Evolutionary conservation across 1,139 yeast genomes (phyloP).

Genomic region (Blastobotrys proliferans): DNA sequence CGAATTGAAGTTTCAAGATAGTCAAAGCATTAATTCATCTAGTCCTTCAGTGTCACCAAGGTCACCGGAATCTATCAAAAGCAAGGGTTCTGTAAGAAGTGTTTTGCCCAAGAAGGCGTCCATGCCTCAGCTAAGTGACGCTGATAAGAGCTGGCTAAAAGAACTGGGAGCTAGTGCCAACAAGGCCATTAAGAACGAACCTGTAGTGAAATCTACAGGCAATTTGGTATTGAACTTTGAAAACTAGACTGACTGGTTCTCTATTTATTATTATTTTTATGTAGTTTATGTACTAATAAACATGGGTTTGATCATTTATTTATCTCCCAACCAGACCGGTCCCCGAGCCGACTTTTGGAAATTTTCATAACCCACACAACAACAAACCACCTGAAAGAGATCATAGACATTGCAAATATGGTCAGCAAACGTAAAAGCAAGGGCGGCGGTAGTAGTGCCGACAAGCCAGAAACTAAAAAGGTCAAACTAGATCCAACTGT

Average conservation of each 20-base stretch:
- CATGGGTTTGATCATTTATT: background rate
- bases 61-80: slow-evolving; percentile 4
- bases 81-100: background rate
- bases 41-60: slow-evolving; percentile 5
- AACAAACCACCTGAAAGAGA: too few species aligned
- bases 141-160: slow-evolving; percentile 23
- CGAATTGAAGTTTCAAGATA: slow-evolving; percentile 13
- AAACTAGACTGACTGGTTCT: background rate
- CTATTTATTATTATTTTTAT: too few species aligned
- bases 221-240: slow-evolving; percentile 21
- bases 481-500: slow-evolving; percentile 5
- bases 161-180: slow-evolving; percentile 20
- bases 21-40: background rate
- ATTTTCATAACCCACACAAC: too few species aligned
- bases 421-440: too few species aligned
- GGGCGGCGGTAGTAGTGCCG: too few species aligned
- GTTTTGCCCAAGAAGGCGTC: slow-evolving; percentile 13
- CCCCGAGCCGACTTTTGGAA: too few species aligned
- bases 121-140: slow-evolving; percentile 15
- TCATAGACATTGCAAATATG: too few species aligned
- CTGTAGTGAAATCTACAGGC: slow-evolving; percentile 22
- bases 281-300: background rate
- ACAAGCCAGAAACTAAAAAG: slow-evolving; percentile 8
- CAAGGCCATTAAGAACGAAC: slow-evolving; percentile 22
- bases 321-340: too few species aligned